These are phyloP conservation scores for Dendrothele bispora DNA, from an alignment of 768 basidiomycete genomes.

Conservation along the genomic window DNA sequence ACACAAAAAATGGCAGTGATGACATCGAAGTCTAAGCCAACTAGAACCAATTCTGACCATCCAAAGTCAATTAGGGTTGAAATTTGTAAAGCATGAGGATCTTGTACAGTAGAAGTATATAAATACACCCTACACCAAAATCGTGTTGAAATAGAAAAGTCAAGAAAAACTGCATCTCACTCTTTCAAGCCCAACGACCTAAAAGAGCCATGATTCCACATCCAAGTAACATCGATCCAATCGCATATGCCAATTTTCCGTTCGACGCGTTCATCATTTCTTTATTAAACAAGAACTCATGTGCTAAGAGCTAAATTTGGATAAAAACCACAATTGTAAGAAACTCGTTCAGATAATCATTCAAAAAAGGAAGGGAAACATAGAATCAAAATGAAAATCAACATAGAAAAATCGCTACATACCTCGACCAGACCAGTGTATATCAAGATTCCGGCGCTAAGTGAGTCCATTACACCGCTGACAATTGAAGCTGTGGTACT, in stretches of 20 bases:
- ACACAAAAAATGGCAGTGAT: no score
- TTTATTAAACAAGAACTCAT: constrained; percentile 90
- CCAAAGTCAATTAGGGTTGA: no score
- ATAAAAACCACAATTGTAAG: background rate
- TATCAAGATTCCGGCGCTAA: constrained; percentile 85
- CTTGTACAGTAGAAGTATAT: no score
- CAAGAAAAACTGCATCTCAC: no score
- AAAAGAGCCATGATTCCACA: constrained; percentile 86
- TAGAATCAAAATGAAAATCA: background rate
- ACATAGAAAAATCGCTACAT: no score
- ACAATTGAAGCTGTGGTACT: constrained; percentile 77
- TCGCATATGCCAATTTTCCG: constrained; percentile 62
- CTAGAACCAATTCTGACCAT: no score
- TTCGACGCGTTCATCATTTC: constrained; percentile 76
- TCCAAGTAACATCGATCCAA: constrained; percentile 76
- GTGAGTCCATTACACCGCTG: constrained; percentile 80
- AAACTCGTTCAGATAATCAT: no score
- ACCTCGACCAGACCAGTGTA: constrained; percentile 89
- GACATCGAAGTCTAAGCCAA: no score
- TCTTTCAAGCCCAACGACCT: constrained; percentile 91
- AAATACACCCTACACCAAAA: no score
- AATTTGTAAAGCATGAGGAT: no score
- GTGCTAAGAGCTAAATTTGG: constrained; percentile 68
- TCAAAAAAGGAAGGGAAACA: background rate
- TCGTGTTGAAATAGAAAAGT: no score